These are phyloP conservation scores for Pharus latifolius DNA, from an alignment of 176 grass and related monocot species.

Conservation along the genomic window DNA sequence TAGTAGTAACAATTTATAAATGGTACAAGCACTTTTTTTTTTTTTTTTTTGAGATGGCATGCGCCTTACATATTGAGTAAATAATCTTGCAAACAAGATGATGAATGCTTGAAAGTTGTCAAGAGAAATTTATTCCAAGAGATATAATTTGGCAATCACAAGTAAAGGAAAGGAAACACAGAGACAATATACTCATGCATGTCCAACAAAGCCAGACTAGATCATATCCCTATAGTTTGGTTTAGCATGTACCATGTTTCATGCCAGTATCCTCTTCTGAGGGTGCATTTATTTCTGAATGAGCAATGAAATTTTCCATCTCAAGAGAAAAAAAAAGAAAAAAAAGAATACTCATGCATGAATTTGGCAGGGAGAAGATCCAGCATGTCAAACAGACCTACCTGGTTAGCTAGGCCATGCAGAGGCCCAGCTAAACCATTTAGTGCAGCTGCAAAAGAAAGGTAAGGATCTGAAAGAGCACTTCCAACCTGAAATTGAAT, in stretches of 20 bases:
- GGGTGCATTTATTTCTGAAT: too few species aligned
- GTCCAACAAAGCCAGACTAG: too few species aligned
- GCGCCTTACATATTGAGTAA: not conserved
- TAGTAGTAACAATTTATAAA: not conserved
- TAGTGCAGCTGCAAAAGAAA: slow-evolving; percentile 86
- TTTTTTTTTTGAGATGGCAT: not conserved
- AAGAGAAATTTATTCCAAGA: not conserved
- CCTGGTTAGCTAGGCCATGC: slow-evolving; percentile 96
- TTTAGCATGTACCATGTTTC: too few species aligned
- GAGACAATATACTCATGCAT: too few species aligned
- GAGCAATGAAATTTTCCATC: too few species aligned
- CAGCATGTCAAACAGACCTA: slow-evolving; percentile 11
- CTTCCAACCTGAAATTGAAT: slow-evolving; percentile 72
- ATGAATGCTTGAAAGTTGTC: not conserved
- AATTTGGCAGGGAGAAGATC: not conserved
- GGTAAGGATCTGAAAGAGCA: slow-evolving; percentile 88
- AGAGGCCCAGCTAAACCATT: slow-evolving; percentile 95
- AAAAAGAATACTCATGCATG: too few species aligned
- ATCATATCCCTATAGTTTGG: too few species aligned
- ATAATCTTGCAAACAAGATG: not conserved
- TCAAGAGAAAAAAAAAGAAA: too few species aligned
- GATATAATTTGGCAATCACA: not conserved
- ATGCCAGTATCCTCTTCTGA: too few species aligned
- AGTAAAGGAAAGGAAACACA: not conserved
- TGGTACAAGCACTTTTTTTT: not conserved